Evolutionary conservation across 352 stramenopile genomes (phyloP), one percentile per base, ranked within the genome.

Genomic region (Phytophthora parvispora): DNA sequence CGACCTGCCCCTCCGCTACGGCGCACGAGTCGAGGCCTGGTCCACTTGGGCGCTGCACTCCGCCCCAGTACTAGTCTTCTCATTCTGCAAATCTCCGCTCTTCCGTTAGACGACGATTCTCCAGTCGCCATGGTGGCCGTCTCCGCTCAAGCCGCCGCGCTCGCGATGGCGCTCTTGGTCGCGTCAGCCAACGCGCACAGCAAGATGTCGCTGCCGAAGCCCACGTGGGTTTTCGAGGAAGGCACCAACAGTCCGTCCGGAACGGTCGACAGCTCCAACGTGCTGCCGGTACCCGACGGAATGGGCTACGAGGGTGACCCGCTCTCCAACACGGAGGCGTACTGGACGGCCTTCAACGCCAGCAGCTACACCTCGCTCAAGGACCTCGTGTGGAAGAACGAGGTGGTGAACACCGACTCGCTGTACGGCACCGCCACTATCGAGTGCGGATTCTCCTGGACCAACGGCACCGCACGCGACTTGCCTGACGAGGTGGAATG

Each of bases 301-400:
- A 70, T 75, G 69, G 60, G 64, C 18, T 80, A 75, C 56, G 50
- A 69, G 42, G 58, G 64, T 4, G 69, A 77, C 32, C 73, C 73
- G 42, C 38, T 72, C 10, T 69, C 60, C 55, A 81, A 81, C 49
- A 77, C 66, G 12, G 43, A 72, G 34, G 74, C 70, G 9, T 78
- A 78, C 61, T 74, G 58, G 66, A 74, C 65, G 13, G 69, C 69
- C 0, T 81, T 83, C 64, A 77, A 83, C 28, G 67, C 60, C 6
- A 83, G 70, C 54, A 64, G 58, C 51, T 89, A 87, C 64, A 89
- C 76, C 52, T 75, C 77, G 18, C 66, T 89, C 31, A 80, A 81
- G 38, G 79, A 87, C 0, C 71, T 87, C 13, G 67, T 72, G n/a
- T 69, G 43, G 56, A n/a, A 67, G 31, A 70, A 67, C 38, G 57